Base-by-base conservation (phyloP, 768 basidiomycete species). In the Tylopilus cervinicoccineus region DNA sequence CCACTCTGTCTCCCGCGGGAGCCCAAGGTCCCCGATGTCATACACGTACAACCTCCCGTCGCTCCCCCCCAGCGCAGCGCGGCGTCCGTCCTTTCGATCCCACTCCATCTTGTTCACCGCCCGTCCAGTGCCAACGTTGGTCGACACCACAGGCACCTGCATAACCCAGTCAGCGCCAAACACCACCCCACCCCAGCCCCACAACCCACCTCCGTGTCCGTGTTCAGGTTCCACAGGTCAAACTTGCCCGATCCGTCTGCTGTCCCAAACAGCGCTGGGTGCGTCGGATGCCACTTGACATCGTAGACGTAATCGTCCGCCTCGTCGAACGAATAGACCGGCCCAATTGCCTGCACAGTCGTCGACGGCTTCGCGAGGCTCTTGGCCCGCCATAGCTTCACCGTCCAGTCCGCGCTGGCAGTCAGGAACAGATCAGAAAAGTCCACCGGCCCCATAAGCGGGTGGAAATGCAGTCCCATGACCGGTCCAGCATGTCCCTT, bases 291-390 rank as follows among this genome's bases (percentile, higher is more conserved):
- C 96, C 96, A 99, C 65, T 87, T 90, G 38, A 92, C 94, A 71
- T 97, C 96, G 70, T 96, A 98, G 10, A 99, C 95, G 64, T 98
- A 97, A 66, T 99, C 96, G 63, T 94, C 93, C 12, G 93, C 90
- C 67, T 97, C 95, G 56, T 99, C 95, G 60, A 99, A 98, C 33
- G 91, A 93, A 64, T 94, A 88, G 20, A 98, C 57, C 3, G 95
- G 90, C 0, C 79, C 38, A n/a, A 94, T 74, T 16, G 68, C 65
- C 9, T 65, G 65, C 16, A 73, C 72, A 1, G 71, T 61, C 31
- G 84, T 83, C 7, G 85, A 84, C 8, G 88, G 80, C 67, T 90
- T 90, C 36, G 86, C 75, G 32, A 86, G 70, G 11, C 80, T 81
- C 68, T 84, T 90, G 8, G 90, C 79, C 34, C 93, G 77, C 96